Conservation (phyloP, 169 alveolate genomes). For the Theileria parva region DNA sequence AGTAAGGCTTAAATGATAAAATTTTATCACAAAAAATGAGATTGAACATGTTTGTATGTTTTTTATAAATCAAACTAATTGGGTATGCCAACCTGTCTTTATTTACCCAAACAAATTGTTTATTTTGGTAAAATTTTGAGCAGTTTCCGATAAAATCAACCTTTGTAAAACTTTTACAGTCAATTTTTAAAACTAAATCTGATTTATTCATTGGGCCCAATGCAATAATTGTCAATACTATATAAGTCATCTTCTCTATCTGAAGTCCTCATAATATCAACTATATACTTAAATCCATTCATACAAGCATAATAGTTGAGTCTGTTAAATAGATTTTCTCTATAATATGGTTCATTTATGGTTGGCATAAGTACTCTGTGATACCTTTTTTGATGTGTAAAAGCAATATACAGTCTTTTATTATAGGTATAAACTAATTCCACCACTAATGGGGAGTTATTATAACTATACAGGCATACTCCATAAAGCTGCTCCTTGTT, state of each 20-base stretch:
- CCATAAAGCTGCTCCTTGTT: background rate
- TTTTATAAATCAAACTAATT: no score
- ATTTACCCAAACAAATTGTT: no score
- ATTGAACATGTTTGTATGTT: no score
- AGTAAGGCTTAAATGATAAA: no score
- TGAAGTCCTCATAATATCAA: background rate
- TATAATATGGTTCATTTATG: background rate
- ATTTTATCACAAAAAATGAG: no score
- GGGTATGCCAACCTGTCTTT: no score
- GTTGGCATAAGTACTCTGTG: background rate
- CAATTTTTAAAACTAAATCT: no score
- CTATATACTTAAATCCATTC: background rate
- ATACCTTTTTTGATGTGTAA: background rate
- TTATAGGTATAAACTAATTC: background rate
- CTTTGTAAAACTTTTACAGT: no score
- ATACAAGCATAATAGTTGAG: constrained; percentile 1
- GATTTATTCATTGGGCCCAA: background rate
- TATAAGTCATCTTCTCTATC: background rate
- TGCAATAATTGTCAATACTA: background rate
- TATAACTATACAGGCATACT: background rate
- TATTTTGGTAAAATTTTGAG: no score
- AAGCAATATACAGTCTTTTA: background rate
- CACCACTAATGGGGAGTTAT: background rate
- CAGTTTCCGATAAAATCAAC: no score
- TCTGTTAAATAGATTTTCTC: background rate